Conservation (phyloP, 1,139 yeast genomes). For the Kodamaea sp. region DNA sequence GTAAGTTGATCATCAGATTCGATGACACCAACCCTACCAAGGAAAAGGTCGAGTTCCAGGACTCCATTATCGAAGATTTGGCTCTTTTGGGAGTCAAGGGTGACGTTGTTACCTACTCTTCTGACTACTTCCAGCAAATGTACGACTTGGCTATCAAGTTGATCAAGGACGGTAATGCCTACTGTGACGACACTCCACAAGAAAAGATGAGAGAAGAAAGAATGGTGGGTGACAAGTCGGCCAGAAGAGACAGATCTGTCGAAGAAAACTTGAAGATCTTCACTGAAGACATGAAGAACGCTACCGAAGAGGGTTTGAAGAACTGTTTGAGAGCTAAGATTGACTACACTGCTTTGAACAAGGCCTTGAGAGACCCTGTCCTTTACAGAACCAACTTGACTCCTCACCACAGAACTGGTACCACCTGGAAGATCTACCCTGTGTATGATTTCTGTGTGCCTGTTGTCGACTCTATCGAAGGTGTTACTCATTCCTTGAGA, state of each 20-base stretch:
- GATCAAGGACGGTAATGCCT: slow-evolving; percentile 94
- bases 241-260: slow-evolving; percentile 84
- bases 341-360: slow-evolving; percentile 85
- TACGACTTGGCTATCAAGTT: slow-evolving; percentile 78
- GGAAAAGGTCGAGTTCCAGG: slow-evolving; percentile 91
- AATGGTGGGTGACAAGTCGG: slow-evolving; percentile 91
- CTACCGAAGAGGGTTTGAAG: slow-evolving; percentile 85
- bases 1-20: slow-evolving; percentile 90
- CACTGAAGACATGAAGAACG: slow-evolving; percentile 87
- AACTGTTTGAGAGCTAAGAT: slow-evolving; percentile 95
- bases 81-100: slow-evolving; percentile 88
- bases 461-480: slow-evolving; percentile 89
- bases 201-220: slow-evolving; percentile 98
- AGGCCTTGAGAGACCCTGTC: slow-evolving; percentile 95
- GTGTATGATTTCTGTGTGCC: slow-evolving; percentile 99
- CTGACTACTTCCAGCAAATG: slow-evolving; percentile 90
- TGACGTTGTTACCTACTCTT: slow-evolving; percentile 81
- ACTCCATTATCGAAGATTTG: slow-evolving; percentile 88
- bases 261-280: slow-evolving; percentile 88
- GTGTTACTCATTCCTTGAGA: slow-evolving; percentile 95
- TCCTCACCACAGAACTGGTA: slow-evolving; percentile 96
- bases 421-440: slow-evolving; percentile 92
- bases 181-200: slow-evolving; percentile 92
- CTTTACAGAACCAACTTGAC: slow-evolving; percentile 94
- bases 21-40: slow-evolving; percentile 97